Conservation (phyloP, 2,329 filamentous ascomycete species). For the Xylariaceae sp. region DNA sequence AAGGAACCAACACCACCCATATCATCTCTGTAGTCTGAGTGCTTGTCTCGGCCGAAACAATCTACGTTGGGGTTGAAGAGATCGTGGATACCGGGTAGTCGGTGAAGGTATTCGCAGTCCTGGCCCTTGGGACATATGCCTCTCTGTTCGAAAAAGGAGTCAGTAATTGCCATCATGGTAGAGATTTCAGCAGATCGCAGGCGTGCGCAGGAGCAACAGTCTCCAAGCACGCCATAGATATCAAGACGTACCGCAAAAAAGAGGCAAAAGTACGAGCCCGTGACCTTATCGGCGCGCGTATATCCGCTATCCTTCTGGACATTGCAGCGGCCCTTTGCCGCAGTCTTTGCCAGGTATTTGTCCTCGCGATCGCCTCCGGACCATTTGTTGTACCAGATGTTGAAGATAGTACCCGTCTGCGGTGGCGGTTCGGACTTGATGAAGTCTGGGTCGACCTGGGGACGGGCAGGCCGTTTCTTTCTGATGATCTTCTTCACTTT, state of each 20-base stretch:
- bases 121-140: constrained; percentile 78
- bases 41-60: constrained; percentile 91
- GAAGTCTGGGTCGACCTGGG: constrained; percentile 80
- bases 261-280: constrained; percentile 85
- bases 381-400: constrained; percentile 99
- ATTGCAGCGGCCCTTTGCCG: constrained; percentile 81
- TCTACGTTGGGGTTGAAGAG: constrained; percentile 91
- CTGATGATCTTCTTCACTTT: constrained; percentile 90
- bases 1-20: constrained; percentile 97
- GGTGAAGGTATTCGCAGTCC: constrained; percentile 91
- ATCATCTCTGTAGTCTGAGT: constrained; percentile 88
- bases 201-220: not conserved
- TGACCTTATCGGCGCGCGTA: constrained; percentile 68
- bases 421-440: constrained; percentile 80
- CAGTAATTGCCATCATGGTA: not conserved
- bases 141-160: constrained; percentile 34
- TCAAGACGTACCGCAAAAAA: constrained; percentile 59
- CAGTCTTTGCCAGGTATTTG: constrained; percentile 76
- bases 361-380: constrained; percentile 91
- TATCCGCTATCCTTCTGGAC: constrained; percentile 74
- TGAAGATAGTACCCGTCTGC: constrained; percentile 93
- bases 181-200: not conserved
- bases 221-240: not conserved
- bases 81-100: constrained; percentile 80
- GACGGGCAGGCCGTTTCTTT: constrained; percentile 78